phyloP scores from a whole-genome alignment of 2,329 filamentous ascomycete genomes.

The Ophioceras dolichostomum region DNA sequence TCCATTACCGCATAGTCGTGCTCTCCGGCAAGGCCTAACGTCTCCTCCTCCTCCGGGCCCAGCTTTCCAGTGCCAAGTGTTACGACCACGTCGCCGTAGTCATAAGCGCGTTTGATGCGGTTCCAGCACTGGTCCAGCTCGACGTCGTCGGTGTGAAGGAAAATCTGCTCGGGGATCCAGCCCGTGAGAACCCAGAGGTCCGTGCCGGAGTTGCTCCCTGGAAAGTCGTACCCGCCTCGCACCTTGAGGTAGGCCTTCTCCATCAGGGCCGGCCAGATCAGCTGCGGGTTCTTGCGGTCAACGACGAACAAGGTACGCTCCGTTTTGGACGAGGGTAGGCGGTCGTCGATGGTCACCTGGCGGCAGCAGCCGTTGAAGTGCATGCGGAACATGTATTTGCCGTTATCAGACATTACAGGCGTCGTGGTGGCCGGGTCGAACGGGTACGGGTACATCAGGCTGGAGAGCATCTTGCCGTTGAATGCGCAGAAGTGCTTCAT shows the following conservation, averaged over 20 bases:
- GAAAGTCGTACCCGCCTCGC: conserved; percentile 92
- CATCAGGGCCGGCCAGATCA: conserved; percentile 83
- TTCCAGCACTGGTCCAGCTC: conserved; percentile 67
- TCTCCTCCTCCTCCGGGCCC: conserved; percentile 61
- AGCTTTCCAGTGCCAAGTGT: conserved; percentile 85
- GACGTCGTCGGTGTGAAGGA: conserved; percentile 73
- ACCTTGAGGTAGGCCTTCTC: conserved; percentile 97
- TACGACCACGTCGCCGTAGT: conserved; percentile 68
- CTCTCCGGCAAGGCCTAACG: conserved; percentile 72
- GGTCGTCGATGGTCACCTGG: conserved; percentile 79
- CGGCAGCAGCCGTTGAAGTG: conserved; percentile 93
- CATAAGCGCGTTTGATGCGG: conserved; percentile 62
- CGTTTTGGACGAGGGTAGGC: conserved; percentile 66
- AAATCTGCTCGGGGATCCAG: conserved; percentile 95
- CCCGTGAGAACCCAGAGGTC: conserved; percentile 88
- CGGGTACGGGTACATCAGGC: conserved; percentile 59
- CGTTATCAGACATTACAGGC: conserved; percentile 59
- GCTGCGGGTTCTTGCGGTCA: conserved; percentile 66
- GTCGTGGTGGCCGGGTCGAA: conserved; percentile 45
- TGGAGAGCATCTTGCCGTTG: conserved; percentile 55
- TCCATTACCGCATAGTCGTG: conserved; percentile 92
- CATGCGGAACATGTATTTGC: conserved; percentile 85
- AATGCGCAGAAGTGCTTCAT: conserved; percentile 59
- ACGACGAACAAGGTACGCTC: conserved; percentile 73
- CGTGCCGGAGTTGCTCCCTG: conserved; percentile 91